A percentile compares a stretch with the other conserved stretches of the same genome.
These are phyloP conservation scores for Magnaporthales sp. DNA, from an alignment of 2,329 filamentous ascomycete genomes.

Conservation along the genomic window DNA sequence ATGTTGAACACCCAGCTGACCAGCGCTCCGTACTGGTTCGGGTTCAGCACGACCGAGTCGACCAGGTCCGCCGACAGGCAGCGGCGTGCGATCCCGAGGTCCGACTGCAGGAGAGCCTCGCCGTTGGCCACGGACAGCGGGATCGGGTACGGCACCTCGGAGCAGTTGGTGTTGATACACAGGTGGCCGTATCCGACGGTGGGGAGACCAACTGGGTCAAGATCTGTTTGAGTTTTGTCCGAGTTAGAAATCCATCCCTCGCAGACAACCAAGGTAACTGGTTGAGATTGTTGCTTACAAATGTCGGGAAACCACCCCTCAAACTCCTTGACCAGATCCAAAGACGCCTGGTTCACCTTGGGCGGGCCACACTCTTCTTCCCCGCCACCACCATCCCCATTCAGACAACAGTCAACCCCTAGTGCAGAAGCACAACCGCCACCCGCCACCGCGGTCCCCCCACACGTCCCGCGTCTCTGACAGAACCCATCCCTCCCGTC, in stretches of 20 bases:
- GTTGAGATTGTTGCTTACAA: background rate
- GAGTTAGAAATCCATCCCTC: background rate
- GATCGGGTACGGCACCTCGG: constrained; percentile 35
- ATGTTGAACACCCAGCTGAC: constrained; percentile 43
- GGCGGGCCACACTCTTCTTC: background rate
- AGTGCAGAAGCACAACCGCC: background rate
- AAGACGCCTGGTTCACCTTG: background rate
- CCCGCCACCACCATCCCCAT: background rate
- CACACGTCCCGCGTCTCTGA: background rate
- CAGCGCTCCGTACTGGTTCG: constrained; percentile 43
- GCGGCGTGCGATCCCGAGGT: constrained; percentile 26
- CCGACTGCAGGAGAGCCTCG: constrained; percentile 27
- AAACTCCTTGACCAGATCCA: constrained; percentile 1
- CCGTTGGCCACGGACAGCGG: constrained; percentile 32
- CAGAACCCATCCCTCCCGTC: background rate
- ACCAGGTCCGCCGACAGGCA: constrained; percentile 28
- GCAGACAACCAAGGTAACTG: background rate
- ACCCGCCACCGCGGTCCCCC: background rate
- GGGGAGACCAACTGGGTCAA: constrained; percentile 34
- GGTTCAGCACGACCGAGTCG: constrained; percentile 29
- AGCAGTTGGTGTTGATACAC: constrained; percentile 30
- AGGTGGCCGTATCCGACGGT: constrained; percentile 43
- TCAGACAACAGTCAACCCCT: background rate
- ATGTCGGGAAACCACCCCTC: background rate
- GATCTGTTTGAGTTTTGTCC: constrained; percentile 10